Base-by-base conservation (phyloP, 2,329 filamentous ascomycete species). In the Fusarium sp. region DNA sequence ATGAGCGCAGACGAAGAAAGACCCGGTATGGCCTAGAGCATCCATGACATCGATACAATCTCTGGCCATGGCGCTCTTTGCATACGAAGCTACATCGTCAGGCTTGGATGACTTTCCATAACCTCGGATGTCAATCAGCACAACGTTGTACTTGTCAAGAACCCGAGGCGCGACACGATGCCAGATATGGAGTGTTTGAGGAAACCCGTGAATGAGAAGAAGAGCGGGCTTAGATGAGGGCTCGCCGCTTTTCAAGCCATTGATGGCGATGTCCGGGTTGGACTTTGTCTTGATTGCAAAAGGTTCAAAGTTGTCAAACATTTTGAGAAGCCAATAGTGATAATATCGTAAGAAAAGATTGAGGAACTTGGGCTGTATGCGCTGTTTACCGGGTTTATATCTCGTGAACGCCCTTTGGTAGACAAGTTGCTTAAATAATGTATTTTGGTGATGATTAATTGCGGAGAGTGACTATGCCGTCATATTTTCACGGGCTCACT, bases 121-220 rank as follows among this genome's bases (percentile, higher is more conserved):
- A 37, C 87, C 87, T 23, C 87, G 85, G 13, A 89, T 81, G 72
- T 88, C 87, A 5, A 86, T 77, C 6, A 85, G 75, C 6, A 89
- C 74, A 8, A 88, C 71, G 1, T 81, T 85, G 80, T 83, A 88
- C 5, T 72, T 72, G 18, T 77, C 72, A 0, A 78, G 73, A 3
- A 89, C 81, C 28, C 79, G 76, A 2, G 82, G 82, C 0, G 83
- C 80, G 2, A 88, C 78, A 10, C 78, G 77, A 75, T 88, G 86
- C 87, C 87, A 89, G 23, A 88, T 88, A 67, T 85, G 84, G 23
- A 83, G 81, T 9, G 82, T 88, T 74, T 89, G 86, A 0, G 87
- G 87, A 71, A 86, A 89, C 40, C 87, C 87, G 60, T 88, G 87
- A 11, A 88, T 78, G 12, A 88, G 80, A 10, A 88, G 82, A 11